Evolutionary conservation across 352 stramenopile species (phyloP).

Genomic region (Blastocystis sp.): DNA sequence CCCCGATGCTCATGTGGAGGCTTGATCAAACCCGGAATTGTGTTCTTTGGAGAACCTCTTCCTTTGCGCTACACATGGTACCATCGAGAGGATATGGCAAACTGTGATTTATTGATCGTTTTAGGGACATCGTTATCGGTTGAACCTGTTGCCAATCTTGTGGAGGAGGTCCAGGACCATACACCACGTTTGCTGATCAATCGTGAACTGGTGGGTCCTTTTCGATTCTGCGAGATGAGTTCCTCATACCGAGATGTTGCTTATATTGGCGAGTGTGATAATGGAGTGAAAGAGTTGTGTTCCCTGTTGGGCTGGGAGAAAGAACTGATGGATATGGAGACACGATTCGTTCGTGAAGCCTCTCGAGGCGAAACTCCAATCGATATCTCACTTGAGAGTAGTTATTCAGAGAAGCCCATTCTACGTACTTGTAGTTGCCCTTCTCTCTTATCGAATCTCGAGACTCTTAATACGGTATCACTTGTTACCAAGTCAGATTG

Average conservation of each 20-base stretch:
- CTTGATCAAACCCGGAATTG: conserved; percentile 89
- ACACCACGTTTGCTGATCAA: conserved; percentile 81
- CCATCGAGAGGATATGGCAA: conserved; percentile 71
- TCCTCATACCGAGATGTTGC: conserved; percentile 69
- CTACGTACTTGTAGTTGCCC: not conserved
- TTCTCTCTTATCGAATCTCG: not conserved
- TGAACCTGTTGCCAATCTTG: conserved; percentile 80
- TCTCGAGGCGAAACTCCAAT: not conserved
- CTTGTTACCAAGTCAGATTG: not conserved
- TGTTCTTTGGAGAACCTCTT: conserved; percentile 89
- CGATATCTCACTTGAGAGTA: not conserved
- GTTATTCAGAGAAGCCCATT: not conserved
- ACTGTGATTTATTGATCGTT: conserved; percentile 86
- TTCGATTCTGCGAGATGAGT: conserved; percentile 67
- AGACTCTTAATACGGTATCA: not conserved
- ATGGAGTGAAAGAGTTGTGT: conserved; percentile 72
- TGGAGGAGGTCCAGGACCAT: conserved; percentile 71
- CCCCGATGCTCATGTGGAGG: conserved; percentile 72
- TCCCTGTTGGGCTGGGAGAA: conserved; percentile 68
- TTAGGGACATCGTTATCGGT: conserved; percentile 94
- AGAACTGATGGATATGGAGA: not conserved
- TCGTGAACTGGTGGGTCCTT: conserved; percentile 71
- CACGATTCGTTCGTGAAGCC: not conserved
- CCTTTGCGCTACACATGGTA: conserved; percentile 74
- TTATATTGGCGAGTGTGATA: conserved; percentile 74